Evolutionary conservation across 2,329 filamentous ascomycete genomes (phyloP).

Genomic region (Cercospora sesami): DNA sequence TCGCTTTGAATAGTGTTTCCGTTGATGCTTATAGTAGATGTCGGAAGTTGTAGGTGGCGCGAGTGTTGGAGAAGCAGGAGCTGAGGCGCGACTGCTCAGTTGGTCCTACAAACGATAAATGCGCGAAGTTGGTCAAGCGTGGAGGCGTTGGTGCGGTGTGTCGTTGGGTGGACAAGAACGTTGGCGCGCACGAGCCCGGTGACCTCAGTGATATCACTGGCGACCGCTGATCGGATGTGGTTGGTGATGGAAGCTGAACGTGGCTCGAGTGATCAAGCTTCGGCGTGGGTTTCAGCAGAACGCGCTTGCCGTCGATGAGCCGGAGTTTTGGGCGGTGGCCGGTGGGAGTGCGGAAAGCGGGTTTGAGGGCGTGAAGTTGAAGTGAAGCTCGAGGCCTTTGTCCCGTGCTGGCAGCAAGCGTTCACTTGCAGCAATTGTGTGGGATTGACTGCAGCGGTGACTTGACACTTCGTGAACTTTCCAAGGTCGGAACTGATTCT

Average conservation of each 20-base stretch:
- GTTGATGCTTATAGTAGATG: neutral
- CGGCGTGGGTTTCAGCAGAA: neutral
- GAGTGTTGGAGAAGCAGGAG: constrained; percentile 13
- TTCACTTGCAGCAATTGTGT: neutral
- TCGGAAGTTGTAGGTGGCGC: constrained; percentile 11
- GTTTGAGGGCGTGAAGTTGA: neutral
- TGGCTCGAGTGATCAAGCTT: neutral
- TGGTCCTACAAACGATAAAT: constrained; percentile 13
- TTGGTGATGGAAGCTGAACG: neutral
- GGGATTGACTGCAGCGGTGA: neutral
- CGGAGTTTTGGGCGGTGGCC: neutral
- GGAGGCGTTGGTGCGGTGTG: neutral
- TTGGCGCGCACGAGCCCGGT: neutral
- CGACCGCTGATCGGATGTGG: neutral
- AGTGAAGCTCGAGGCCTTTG: neutral
- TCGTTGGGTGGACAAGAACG: neutral
- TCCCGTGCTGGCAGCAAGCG: neutral
- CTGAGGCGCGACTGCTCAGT: constrained; percentile 5
- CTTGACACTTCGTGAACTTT: constrained; percentile 1
- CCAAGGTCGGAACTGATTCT: neutral
- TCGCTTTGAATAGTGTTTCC: neutral
- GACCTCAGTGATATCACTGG: neutral
- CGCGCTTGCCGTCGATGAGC: neutral
- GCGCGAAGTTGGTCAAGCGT: neutral
- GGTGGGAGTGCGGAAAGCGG: neutral